phyloP scores from a whole-genome alignment of 495 filamentous ascomycete genomes.

The Xeromyces bisporus region DNA sequence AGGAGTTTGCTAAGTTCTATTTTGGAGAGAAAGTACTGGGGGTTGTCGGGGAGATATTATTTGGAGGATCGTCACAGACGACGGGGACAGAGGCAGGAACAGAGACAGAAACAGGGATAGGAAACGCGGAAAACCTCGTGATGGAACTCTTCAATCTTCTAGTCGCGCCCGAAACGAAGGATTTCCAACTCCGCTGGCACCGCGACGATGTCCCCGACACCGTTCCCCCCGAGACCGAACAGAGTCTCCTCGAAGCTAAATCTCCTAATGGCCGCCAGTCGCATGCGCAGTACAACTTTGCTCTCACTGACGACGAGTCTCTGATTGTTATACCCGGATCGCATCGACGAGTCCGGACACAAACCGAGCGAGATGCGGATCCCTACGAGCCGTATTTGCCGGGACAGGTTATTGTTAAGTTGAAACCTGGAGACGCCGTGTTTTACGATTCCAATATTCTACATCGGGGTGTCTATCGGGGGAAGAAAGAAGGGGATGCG shows the following conservation, averaged over 20 bases:
- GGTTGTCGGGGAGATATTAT: conserved; percentile 40
- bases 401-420: conserved; percentile 41
- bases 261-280: conserved; percentile 30
- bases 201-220: conserved; percentile 53
- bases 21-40: conserved; percentile 43
- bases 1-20: conserved; percentile 43
- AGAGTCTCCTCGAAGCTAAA: conserved; percentile 21
- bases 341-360: conserved; percentile 49
- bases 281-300: conserved; percentile 67
- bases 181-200: conserved; percentile 62
- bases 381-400: conserved; percentile 40
- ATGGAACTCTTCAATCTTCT: conserved; percentile 74
- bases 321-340: conserved; percentile 56
- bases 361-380: conserved; percentile 41
- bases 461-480: conserved; percentile 58
- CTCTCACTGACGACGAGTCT: conserved; percentile 48
- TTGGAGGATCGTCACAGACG: too few relatives aligned
- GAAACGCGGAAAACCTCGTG: conserved; percentile 34
- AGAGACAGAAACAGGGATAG: conserved; percentile 8
- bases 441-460: conserved; percentile 85
- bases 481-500: conserved; percentile 19
- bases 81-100: conserved; percentile 8
- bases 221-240: conserved; percentile 39
- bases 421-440: conserved; percentile 56
- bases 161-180: conserved; percentile 40